phyloP scores from a whole-genome alignment of 2,329 filamentous ascomycete species.

The Fusarium keratoplasticum region DNA sequence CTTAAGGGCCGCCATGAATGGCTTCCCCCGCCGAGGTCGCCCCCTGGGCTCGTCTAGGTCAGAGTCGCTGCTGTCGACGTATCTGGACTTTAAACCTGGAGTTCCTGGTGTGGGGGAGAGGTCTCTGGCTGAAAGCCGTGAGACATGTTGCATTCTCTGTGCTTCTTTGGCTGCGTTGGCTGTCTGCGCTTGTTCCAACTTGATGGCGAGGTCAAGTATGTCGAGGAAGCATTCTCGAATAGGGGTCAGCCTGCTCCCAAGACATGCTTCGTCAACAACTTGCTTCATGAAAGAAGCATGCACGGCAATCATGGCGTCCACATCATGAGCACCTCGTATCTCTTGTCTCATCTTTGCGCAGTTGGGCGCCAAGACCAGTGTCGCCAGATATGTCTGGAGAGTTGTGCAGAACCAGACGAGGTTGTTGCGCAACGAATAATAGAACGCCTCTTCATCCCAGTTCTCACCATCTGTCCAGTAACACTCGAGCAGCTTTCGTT shows the following conservation, averaged over 20 bases:
- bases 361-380: conserved; percentile 75
- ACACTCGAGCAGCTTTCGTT: conserved; percentile 59
- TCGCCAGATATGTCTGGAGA: conserved; percentile 80
- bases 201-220: conserved; percentile 79
- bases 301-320: conserved; percentile 82
- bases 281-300: conserved; percentile 74
- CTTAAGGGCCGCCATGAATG: conserved; percentile 64
- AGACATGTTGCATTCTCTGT: conserved; percentile 49
- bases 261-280: conserved; percentile 75
- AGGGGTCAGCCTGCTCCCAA: conserved; percentile 74
- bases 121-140: conserved; percentile 38
- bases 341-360: conserved; percentile 66
- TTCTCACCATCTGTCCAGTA: conserved; percentile 51
- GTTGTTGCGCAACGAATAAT: conserved; percentile 72
- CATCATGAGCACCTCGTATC: conserved; percentile 73
- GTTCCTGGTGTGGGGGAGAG: conserved; percentile 31
- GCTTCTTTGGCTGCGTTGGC: conserved; percentile 51
- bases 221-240: conserved; percentile 80
- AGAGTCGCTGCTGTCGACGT: conserved; percentile 43
- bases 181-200: conserved; percentile 71
- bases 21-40: conserved; percentile 44
- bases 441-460: conserved; percentile 59
- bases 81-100: conserved; percentile 37
- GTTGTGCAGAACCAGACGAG: conserved; percentile 83
- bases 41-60: conserved; percentile 45